Conservation (phyloP, 148 eudicot species). For the Mesembryanthemum crystallinum region DNA sequence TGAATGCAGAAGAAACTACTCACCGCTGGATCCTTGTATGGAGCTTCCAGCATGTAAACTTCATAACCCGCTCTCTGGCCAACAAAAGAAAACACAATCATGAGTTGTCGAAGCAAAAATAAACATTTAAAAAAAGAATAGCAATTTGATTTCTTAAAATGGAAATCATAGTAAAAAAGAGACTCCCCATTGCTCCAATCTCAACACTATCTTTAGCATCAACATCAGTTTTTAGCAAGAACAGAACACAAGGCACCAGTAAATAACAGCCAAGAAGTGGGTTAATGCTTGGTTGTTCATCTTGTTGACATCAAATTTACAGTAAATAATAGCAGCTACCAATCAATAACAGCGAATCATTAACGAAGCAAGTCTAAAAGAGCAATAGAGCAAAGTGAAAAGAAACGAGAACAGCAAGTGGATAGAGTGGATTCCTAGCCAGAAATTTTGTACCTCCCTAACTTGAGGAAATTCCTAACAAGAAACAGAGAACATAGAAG, state of each 20-base stretch:
- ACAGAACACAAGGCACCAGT: slow-evolving; percentile 1
- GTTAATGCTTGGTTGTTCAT: neutral
- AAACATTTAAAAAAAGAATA: neutral
- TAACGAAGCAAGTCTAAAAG: slow-evolving; percentile 11
- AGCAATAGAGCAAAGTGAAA: slow-evolving; percentile 9
- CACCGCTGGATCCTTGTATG: slow-evolving; percentile 93
- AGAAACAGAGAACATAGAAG: slow-evolving; percentile 34
- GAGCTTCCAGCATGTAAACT: slow-evolving; percentile 83
- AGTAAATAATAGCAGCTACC: slow-evolving; percentile 5
- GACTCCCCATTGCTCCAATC: slow-evolving; percentile 7
- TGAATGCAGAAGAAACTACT: slow-evolving; percentile 31
- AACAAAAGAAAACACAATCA: slow-evolving; percentile 22
- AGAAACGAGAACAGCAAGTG: neutral
- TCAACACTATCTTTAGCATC: slow-evolving; percentile 11
- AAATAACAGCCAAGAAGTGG: slow-evolving; percentile 1
- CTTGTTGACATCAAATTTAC: neutral
- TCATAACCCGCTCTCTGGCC: slow-evolving; percentile 93
- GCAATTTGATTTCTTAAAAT: neutral
- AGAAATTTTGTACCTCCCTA: neutral
- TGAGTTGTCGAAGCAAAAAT: slow-evolving; percentile 7
- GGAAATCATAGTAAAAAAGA: neutral
- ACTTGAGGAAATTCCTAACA: slow-evolving; percentile 15
- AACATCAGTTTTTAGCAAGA: neutral
- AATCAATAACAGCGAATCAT: slow-evolving; percentile 13
- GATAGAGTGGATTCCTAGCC: neutral